phyloP scores from a whole-genome alignment of 2,329 filamentous ascomycete species.

The Colletotrichum melonis region DNA sequence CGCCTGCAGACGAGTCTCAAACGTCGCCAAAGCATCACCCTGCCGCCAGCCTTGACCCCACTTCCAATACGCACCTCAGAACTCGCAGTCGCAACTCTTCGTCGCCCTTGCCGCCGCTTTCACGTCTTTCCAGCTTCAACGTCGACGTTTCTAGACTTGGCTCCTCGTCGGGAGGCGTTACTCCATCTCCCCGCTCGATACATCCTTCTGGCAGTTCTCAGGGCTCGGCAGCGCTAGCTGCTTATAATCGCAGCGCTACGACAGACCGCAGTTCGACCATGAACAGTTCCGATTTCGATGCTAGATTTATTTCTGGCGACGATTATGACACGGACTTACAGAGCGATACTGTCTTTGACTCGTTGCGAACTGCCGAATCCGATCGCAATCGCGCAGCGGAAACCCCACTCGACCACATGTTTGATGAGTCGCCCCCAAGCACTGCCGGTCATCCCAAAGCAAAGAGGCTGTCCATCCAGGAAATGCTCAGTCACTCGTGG shows the following conservation, averaged over 20 bases:
- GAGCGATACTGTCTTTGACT: conserved; percentile 83
- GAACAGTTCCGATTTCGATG: conserved; percentile 77
- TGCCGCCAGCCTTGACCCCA: conserved; percentile 42
- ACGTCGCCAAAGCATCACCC: conserved; percentile 42
- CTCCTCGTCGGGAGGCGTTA: conserved; percentile 51
- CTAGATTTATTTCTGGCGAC: conserved; percentile 73
- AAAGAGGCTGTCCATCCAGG: conserved; percentile 69
- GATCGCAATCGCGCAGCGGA: conserved; percentile 74
- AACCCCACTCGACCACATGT: conserved; percentile 82
- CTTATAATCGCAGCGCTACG: conserved; percentile 48
- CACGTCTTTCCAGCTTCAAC: conserved; percentile 65
- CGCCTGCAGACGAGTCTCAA: conserved; percentile 33
- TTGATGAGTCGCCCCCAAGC: conserved; percentile 80
- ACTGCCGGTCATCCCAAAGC: conserved; percentile 63
- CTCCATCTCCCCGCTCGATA: conserved; percentile 50
- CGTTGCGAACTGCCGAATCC: conserved; percentile 77
- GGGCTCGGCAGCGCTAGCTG: conserved; percentile 57
- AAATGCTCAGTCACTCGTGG: conserved; percentile 66
- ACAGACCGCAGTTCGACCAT: conserved; percentile 72
- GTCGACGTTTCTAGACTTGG: conserved; percentile 62
- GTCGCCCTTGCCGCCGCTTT: conserved; percentile 67
- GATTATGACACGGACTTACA: conserved; percentile 84
- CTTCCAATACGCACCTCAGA: conserved; percentile 43
- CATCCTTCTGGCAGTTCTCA: conserved; percentile 56
- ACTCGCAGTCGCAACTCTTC: conserved; percentile 58